Base-by-base conservation (phyloP, 371 early-diverging fungal species). In the Actinomucor elegans region DNA sequence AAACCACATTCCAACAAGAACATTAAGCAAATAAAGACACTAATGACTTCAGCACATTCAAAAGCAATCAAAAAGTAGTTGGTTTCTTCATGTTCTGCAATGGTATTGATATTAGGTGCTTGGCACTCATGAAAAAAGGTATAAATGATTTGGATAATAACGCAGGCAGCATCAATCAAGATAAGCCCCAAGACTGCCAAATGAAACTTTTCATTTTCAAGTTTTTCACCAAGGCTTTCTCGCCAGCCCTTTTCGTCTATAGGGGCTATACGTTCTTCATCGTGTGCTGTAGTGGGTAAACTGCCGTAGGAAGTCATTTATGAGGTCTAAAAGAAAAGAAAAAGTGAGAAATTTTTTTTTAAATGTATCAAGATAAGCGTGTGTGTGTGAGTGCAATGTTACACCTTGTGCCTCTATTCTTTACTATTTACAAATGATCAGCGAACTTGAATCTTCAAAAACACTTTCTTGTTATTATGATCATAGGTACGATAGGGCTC, bases 1-100 rank as follows among this genome's bases (percentile, higher is more conserved):
- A 72, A 44, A 1, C 55, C 11, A 48, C 65, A 54, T 65, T 77
- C 78, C 2, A 73, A 9, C 57, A 74, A 32, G 42, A 77, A 77
- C 5, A 77, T 18, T 18, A 69, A 51, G 18, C 70, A 70, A 15
- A 77, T 68, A 6, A 31, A 27, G n/a, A 64, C 48, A 47, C 64
- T 66, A 17, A 70, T 52, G 2, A 59, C 42, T 23, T 72, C 75
- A 0, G 74, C 69, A 8, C 60, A 36, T 36, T 71, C 71, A 38
- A 69, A 64, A 0, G 61, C 57, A 28, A 67, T 33, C 14, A 64
- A 32, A 45, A 59, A 52, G 20, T 33, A 20, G 33, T 48, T 40
- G 32, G 27, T 18, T 12, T 10, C 28, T 38, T 27, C 27, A 33
- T 51, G 32, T 1, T 11, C 27, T 38, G 37, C 61, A 12, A 26